phyloP scores from a whole-genome alignment of 164 flowering plant species.

The Stephania japonica region DNA sequence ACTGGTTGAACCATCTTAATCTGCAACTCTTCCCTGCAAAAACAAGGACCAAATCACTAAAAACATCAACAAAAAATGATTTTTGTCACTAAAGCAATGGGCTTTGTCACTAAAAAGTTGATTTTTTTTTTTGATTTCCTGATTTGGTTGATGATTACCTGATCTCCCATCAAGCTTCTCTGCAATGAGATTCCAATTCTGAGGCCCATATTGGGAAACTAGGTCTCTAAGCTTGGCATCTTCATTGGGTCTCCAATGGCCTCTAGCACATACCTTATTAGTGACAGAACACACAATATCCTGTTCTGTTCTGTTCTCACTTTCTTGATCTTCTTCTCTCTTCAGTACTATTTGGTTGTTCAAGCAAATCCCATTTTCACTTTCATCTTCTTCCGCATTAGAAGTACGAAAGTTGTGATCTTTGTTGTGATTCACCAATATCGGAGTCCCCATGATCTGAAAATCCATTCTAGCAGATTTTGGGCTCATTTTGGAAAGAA shows the following conservation, averaged over 20 bases:
- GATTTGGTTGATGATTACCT: conserved; percentile 12
- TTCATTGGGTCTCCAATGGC: conserved; percentile 33
- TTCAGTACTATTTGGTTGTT: conserved; percentile 1
- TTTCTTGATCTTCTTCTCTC: conserved; percentile 3
- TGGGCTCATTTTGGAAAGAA: conserved; percentile 8
- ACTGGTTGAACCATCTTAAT: conserved; percentile 77
- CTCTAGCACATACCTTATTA: conserved; percentile 18
- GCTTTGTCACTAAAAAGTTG: background rate
- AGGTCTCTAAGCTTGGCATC: conserved; percentile 24
- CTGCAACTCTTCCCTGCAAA: conserved; percentile 74
- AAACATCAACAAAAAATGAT: background rate
- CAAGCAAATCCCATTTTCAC: conserved; percentile 7
- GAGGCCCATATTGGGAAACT: conserved; percentile 27
- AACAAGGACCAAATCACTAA: background rate
- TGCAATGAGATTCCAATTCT: conserved; percentile 32
- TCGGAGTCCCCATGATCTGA: background rate
- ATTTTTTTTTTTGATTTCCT: background rate
- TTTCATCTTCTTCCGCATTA: conserved; percentile 5
- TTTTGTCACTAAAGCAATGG: too few relatives aligned
- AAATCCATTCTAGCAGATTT: conserved; percentile 6
- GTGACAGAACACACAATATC: background rate
- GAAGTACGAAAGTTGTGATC: conserved; percentile 10
- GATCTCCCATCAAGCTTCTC: conserved; percentile 29
- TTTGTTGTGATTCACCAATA: background rate
- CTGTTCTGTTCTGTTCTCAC: conserved; percentile 3